Evolutionary conservation across 139 green algal species (phyloP).

Genomic region (Picochlorum costavermella): DNA sequence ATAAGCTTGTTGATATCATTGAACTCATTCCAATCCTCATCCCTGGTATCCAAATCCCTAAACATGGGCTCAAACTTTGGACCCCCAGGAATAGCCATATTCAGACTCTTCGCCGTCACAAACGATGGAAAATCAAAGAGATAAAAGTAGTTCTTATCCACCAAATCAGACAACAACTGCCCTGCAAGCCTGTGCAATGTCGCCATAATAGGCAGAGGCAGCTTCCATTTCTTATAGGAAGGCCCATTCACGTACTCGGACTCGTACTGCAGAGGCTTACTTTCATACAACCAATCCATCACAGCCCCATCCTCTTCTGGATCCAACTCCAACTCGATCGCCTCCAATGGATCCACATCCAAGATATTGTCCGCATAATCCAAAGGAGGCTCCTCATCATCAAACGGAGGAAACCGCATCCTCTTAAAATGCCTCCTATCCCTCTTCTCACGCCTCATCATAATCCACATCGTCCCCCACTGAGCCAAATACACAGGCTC

Average conservation of each 20-base stretch:
- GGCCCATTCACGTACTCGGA: slow-evolving; percentile 88
- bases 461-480: slow-evolving; percentile 99
- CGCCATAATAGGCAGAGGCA: slow-evolving; percentile 92
- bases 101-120: slow-evolving; percentile 84
- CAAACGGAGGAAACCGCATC: slow-evolving; percentile 99
- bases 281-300: slow-evolving; percentile 94
- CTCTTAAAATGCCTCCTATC: slow-evolving; percentile 99
- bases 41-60: slow-evolving; percentile 87
- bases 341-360: slow-evolving; percentile 91
- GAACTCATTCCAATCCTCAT: slow-evolving; percentile 99
- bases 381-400: slow-evolving; percentile 98
- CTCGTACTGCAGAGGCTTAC: slow-evolving; percentile 79
- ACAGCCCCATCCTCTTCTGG: slow-evolving; percentile 83
- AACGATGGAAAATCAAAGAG: slow-evolving; percentile 89
- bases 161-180: slow-evolving; percentile 94
- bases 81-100: slow-evolving; percentile 96
- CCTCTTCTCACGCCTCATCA: slow-evolving; percentile 99
- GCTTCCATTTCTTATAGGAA: slow-evolving; percentile 87
- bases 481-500: slow-evolving; percentile 96
- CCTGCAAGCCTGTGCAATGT: slow-evolving; percentile 87
- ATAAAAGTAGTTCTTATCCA: slow-evolving; percentile 99
- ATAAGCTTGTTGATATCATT: slow-evolving; percentile 99
- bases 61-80: slow-evolving; percentile 99
- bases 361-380: slow-evolving; percentile 99
- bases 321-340: slow-evolving; percentile 97